Percentiles rank a stretch among this genome's conserved stretches.
Evolutionary conservation across 352 stramenopile species (phyloP).

Genomic region (Pythium insidiosum): DNA sequence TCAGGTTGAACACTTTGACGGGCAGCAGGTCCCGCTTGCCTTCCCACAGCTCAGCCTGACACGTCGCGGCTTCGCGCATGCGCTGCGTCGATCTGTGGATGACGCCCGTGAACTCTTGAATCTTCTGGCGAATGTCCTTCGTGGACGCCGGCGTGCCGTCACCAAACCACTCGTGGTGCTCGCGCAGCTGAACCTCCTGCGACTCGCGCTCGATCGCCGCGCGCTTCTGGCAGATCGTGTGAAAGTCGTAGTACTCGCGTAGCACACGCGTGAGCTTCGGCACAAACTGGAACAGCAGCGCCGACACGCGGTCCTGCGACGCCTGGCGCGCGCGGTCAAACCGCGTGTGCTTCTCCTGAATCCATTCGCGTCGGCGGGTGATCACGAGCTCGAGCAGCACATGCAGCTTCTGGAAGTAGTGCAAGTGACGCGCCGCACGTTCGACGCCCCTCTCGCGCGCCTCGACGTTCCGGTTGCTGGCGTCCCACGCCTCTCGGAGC

Average conservation of each 20-base stretch:
- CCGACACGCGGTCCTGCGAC: conserved; percentile 21
- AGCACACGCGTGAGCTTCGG: conserved; percentile 35
- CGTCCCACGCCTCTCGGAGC: conserved; percentile 4
- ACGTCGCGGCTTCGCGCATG: conserved; percentile 44
- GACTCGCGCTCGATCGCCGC: conserved; percentile 37
- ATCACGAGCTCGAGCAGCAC: conserved; percentile 6
- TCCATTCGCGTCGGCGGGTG: conserved; percentile 16
- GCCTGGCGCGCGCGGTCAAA: conserved; percentile 17
- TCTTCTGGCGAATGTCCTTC: conserved; percentile 53
- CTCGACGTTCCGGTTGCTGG: conserved; percentile 4
- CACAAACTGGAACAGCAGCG: conserved; percentile 30
- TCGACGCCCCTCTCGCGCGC: conserved; percentile 12
- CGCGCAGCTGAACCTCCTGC: conserved; percentile 31
- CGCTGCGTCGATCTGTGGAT: conserved; percentile 40
- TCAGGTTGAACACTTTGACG: conserved; percentile 18
- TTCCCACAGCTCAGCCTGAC: conserved; percentile 47
- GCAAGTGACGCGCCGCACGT: conserved; percentile 10
- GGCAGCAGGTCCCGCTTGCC: conserved; percentile 26
- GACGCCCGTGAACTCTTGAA: conserved; percentile 51
- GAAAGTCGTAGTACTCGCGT: conserved; percentile 49
- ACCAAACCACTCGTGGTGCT: conserved; percentile 51
- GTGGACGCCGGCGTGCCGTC: conserved; percentile 54
- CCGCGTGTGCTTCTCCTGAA: conserved; percentile 14
- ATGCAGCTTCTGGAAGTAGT: conserved; percentile 17
- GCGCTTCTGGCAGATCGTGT: conserved; percentile 38